Evolutionary conservation across 345 rosid genomes (phyloP), one percentile per base, ranked within the genome.

Genomic region (Salix viminalis): DNA sequence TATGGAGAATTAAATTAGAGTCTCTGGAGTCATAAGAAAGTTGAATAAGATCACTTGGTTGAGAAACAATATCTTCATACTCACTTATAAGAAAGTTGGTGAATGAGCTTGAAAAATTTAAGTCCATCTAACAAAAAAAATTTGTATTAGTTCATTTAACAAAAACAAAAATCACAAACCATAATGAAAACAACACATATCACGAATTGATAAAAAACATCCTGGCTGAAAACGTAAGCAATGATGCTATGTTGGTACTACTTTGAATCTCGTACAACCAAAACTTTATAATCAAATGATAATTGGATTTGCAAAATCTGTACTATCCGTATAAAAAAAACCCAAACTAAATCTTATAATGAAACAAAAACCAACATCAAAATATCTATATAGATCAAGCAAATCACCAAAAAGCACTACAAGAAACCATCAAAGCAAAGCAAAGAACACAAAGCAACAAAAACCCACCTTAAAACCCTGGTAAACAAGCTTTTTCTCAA

Each of bases 391-490:
- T 48, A 48, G 21, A 4, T 19, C 19, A 19, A 56, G 24, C 26
- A 56, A 56, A n/a, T 56, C 0, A 21, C 9, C 26, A 56, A 56
- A 54, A 56, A 54, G 6, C 18, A 5, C 3, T 2, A 6, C 23
- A 21, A 56, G 48, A 42, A 42, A 42, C 48, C 48, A 42, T 8
- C 26, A 56, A 56, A 56, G 7, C 26, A 56, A 8, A n/a, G n/a
- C 26, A 32, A 70, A 73, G 54, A 21, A 44, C 14, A 67, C 6
- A 23, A 30, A 37, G 36, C 6, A 62, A 44, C 84, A 26, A 74
- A 54, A 56, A 56, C 61, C 13, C 61, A 95, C 98, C 97, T 93
- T 96, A 83, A 96, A 93, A 66, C 98, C 97, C 86, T 80, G 93
- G 72, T 96, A 96, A 54, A 93, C 91, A 69, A 93, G 94, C 4